Evolutionary conservation across 2,329 filamentous ascomycete genomes (phyloP), one percentile per base, ranked within the genome.

Genomic region (Diaporthe capsici): DNA sequence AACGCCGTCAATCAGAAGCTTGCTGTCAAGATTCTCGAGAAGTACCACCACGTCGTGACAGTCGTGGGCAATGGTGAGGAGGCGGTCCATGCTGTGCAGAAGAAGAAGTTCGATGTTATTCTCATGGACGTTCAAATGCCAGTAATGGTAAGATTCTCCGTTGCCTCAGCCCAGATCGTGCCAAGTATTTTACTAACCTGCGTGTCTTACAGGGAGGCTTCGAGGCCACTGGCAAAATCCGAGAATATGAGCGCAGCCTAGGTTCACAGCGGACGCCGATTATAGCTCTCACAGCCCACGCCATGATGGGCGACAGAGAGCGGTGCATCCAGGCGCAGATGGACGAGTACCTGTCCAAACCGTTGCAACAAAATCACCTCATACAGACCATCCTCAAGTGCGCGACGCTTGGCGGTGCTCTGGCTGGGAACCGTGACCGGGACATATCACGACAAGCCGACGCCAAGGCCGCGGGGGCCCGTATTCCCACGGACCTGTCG

Each of bases 121-220:
- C 90, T 99, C 67, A 99, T 99, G 97, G 97, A 99, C 82, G 97
- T 99, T 25, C 97, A 98, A 84, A 99, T 99, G 97, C 97, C 97
- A n/a, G 94, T 98, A 81, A 98, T 98, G 96, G 93, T 94, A 86
- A 87, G 91, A 76, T 25, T 75, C 51, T 75, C 25, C 47, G n/a
- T 37, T 34, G 22, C 25, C 31, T 61, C 44, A 70, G 75, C 55
- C n/a, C 49, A 34, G 28, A 67, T 15, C 22, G 22, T 58, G 12
- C 42, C 37, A n/a, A 75, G 71, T 78, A 22, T 78, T 80, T 60
- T 72, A 76, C 84, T 90, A 82, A 90, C 81, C 63, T 9, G n/a
- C 72, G 4, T 25, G 13, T 34, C 15, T 44, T 44, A 13, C 75
- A 94, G 93, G 97, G 97, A 82, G 97, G 97, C 60, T 98, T 99